phyloP scores from a whole-genome alignment of 176 grass and related monocot genomes.

The Carex myosuroides region DNA sequence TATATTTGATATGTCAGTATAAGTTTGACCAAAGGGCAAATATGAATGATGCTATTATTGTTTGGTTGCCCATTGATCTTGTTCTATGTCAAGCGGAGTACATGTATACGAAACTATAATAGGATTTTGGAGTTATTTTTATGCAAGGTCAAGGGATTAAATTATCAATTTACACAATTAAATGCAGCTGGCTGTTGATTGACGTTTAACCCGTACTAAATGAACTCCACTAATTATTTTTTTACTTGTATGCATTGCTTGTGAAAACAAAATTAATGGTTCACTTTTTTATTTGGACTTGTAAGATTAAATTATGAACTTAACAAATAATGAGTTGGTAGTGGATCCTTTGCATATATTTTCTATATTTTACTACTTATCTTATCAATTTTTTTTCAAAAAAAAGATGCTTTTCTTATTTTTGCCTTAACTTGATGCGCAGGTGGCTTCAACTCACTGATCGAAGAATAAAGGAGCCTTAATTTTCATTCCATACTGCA shows the following conservation, averaged over 20 bases:
- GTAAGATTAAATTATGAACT: background rate
- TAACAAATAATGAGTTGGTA: background rate
- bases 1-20: background rate
- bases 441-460: conserved; percentile 23
- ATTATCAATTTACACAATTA: background rate
- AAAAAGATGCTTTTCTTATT: background rate
- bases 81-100: background rate
- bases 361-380: background rate
- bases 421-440: background rate
- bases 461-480: conserved; percentile 9
- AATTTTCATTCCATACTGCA: background rate
- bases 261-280: background rate
- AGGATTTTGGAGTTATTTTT: background rate
- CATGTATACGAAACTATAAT: background rate
- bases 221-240: background rate
- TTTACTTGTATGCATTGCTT: background rate
- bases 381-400: background rate
- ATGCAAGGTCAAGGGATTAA: background rate
- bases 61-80: background rate
- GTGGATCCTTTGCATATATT: background rate
- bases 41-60: background rate
- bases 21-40: background rate
- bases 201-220: background rate
- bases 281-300: background rate
- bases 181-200: background rate